A percentile compares a stretch with the other conserved stretches of the same genome.
phyloP scores from a whole-genome alignment of 768 basidiomycete genomes.

The Chalciporus chontae region DNA sequence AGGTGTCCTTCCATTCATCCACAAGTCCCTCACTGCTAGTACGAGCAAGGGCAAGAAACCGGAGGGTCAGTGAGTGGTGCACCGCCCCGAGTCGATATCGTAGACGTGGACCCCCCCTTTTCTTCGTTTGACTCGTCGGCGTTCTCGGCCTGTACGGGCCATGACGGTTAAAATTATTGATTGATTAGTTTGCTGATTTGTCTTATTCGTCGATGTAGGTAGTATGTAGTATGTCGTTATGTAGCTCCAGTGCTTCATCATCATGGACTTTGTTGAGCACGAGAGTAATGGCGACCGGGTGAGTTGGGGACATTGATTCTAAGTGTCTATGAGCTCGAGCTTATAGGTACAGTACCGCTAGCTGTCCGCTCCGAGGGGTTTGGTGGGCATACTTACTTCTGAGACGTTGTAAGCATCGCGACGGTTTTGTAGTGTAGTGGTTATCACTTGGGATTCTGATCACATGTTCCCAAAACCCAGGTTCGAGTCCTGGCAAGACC shows the following conservation, averaged over 20 bases:
- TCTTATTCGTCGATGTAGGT: conserved; percentile 11
- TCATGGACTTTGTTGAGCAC: no score
- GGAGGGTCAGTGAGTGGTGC: conserved; percentile 23
- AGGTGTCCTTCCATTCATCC: conserved; percentile 85
- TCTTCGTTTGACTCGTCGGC: neutral
- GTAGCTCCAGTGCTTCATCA: neutral
- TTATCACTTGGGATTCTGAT: conserved; percentile 41
- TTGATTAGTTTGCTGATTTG: conserved; percentile 8
- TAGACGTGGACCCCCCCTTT: neutral
- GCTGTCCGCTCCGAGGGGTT: no score
- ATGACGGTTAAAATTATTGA: conserved; percentile 21
- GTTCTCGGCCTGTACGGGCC: neutral
- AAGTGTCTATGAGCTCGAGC: no score
- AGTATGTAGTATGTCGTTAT: conserved; percentile 14
- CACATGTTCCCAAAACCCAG: conserved; percentile 28
- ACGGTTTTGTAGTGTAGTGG: conserved; percentile 36
- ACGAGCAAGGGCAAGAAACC: conserved; percentile 49
- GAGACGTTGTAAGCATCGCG: no score
- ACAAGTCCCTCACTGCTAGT: conserved; percentile 68
- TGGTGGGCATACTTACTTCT: no score
- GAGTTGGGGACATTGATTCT: no score
- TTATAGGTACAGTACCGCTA: neutral
- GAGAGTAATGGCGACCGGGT: no score
- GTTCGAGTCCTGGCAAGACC: conserved; percentile 31
- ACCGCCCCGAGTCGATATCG: neutral